These are phyloP conservation scores for Hemisphaericaspora subhashii DNA, from an alignment of 1,139 yeast genomes.

Conservation along the genomic window DNA sequence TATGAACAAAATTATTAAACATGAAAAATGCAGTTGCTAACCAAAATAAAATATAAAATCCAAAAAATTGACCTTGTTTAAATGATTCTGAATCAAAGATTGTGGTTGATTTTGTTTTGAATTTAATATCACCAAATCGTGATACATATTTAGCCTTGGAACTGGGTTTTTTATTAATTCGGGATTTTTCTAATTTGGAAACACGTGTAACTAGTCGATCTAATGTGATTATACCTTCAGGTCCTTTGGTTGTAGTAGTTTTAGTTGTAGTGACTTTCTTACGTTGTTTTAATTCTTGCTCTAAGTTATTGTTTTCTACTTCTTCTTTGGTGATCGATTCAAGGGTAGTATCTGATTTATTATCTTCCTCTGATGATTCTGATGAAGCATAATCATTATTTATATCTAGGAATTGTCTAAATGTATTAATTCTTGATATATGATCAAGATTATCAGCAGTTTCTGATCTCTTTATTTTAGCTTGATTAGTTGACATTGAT, in stretches of 20 bases:
- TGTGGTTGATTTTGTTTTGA: slow-evolving; percentile 31
- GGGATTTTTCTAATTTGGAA: slow-evolving; percentile 10
- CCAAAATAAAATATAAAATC: slow-evolving; percentile 72
- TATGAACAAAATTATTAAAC: slow-evolving; percentile 48
- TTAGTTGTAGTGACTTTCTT: not conserved
- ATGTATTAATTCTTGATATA: slow-evolving; percentile 17
- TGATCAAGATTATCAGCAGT: slow-evolving; percentile 18
- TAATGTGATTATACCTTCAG: slow-evolving; percentile 2
- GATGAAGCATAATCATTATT: slow-evolving; percentile 20
- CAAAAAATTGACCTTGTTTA: slow-evolving; percentile 51
- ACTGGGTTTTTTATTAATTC: slow-evolving; percentile 7
- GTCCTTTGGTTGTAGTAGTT: not conserved
- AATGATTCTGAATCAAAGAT: slow-evolving; percentile 49
- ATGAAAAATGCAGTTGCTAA: slow-evolving; percentile 56
- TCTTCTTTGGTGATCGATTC: not conserved
- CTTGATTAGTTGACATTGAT: not conserved
- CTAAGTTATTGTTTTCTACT: too few relatives aligned
- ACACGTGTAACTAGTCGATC: slow-evolving; percentile 9
- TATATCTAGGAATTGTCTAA: slow-evolving; percentile 18
- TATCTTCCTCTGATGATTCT: slow-evolving; percentile 10
- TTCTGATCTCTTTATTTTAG: slow-evolving; percentile 8
- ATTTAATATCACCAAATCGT: slow-evolving; percentile 15
- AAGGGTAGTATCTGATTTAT: not conserved
- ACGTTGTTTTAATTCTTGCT: too few relatives aligned
- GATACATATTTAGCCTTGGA: slow-evolving; percentile 11